Conservation (phyloP, 1,139 yeast species). For the Nakaseomyces sp. region DNA sequence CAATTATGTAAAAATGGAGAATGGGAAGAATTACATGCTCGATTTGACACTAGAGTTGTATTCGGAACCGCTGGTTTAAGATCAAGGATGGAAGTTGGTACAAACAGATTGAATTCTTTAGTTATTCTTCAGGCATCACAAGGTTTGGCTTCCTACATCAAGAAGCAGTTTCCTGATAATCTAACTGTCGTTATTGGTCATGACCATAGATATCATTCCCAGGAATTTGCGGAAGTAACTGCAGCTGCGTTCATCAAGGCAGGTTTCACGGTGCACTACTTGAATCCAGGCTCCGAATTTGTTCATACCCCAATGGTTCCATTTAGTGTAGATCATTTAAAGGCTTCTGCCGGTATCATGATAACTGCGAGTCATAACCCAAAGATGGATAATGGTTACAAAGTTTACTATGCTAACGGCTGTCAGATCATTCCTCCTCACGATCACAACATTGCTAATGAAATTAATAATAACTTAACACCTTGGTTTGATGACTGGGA, state of each 20-base stretch:
- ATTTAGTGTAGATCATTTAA: conserved; percentile 56
- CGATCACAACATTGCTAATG: conserved; percentile 60
- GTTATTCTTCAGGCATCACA: conserved; percentile 90
- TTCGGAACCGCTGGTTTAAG: conserved; percentile 94
- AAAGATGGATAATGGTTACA: conserved; percentile 86
- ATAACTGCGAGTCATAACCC: conserved; percentile 97
- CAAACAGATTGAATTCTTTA: conserved; percentile 78
- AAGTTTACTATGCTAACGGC: conserved; percentile 87
- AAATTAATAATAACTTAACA: conserved; percentile 49
- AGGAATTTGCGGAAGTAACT: conserved; percentile 68
- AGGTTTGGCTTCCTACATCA: conserved; percentile 65
- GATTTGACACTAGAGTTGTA: conserved; percentile 47
- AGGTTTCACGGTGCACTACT: conserved; percentile 61
- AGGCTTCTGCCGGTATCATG: conserved; percentile 83
- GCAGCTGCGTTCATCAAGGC: conserved; percentile 62
- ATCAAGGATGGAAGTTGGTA: conserved; percentile 84
- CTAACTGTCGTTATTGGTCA: conserved; percentile 72
- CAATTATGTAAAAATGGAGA: conserved; percentile 37
- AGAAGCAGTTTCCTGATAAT: conserved; percentile 30
- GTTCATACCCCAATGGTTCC: conserved; percentile 94
- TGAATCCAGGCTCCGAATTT: conserved; percentile 39
- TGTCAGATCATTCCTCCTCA: conserved; percentile 95
- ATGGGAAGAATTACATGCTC: conserved; percentile 40
- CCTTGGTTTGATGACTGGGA: conserved; percentile 56
- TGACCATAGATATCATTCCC: conserved; percentile 81